phyloP scores from a whole-genome alignment of 371 early-diverging fungal species.

The Chytridium lagenaria region DNA sequence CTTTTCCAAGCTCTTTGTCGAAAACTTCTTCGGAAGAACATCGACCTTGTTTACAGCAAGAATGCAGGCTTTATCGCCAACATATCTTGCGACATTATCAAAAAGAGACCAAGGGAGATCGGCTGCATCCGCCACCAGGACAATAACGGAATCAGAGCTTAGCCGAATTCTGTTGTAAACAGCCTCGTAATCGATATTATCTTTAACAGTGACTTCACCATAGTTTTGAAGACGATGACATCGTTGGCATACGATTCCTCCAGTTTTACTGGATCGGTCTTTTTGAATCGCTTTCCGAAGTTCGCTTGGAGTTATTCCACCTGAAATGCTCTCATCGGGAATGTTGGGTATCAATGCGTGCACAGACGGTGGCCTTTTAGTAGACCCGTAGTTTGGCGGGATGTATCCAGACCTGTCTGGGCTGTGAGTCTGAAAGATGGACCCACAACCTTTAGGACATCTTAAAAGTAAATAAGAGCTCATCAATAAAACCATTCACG shows the following conservation, averaged over 20 bases:
- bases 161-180: slow-evolving; percentile 27
- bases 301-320: slow-evolving; percentile 1
- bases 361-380: background rate
- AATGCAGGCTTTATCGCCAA: slow-evolving; percentile 32
- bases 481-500: background rate
- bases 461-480: background rate
- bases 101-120: slow-evolving; percentile 38
- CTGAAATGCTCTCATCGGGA: background rate
- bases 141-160: slow-evolving; percentile 14
- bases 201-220: background rate
- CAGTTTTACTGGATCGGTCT: background rate
- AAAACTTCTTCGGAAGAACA: slow-evolving; percentile 20
- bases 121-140: slow-evolving; percentile 26
- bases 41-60: slow-evolving; percentile 40
- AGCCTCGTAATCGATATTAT: slow-evolving; percentile 21
- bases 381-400: background rate
- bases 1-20: slow-evolving; percentile 11
- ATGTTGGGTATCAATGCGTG: background rate
- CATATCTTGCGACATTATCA: background rate
- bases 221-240: slow-evolving; percentile 30
- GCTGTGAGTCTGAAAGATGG: background rate
- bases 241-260: slow-evolving; percentile 19
- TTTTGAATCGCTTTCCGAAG: background rate
- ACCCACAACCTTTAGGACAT: background rate
- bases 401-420: slow-evolving; percentile 7